A percentile compares a stretch with the other conserved stretches of the same genome.
Evolutionary conservation across 2,329 filamentous ascomycete genomes (phyloP).

Genomic region (Colletotrichum eremochloae): DNA sequence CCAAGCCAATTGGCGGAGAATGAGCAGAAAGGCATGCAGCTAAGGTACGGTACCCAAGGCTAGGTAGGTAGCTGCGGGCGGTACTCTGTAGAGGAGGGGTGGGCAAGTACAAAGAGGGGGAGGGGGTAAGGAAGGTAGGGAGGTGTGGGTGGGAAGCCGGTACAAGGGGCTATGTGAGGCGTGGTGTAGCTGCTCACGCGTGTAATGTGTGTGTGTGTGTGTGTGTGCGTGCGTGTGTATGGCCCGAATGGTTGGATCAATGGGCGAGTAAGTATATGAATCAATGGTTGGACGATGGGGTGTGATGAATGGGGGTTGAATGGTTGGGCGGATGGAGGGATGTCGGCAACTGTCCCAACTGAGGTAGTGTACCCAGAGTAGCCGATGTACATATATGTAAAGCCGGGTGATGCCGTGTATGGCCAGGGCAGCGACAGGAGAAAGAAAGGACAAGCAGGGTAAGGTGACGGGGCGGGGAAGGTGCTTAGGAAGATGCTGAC

Average conservation of each 20-base stretch:
- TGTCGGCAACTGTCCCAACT: constrained; percentile 16
- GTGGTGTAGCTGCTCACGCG: constrained; percentile 18
- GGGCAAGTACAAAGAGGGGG: constrained; percentile 27
- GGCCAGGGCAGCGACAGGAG: constrained; percentile 8
- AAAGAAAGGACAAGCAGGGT: constrained; percentile 1
- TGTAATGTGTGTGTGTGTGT: background rate
- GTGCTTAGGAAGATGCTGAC: constrained; percentile 7
- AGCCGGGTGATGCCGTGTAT: constrained; percentile 7
- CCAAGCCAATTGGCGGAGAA: constrained; percentile 58
- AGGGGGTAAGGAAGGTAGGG: constrained; percentile 11
- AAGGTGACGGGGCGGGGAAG: constrained; percentile 3
- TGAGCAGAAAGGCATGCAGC: constrained; percentile 61
- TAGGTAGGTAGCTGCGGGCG: constrained; percentile 12
- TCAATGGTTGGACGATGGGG: constrained; percentile 16
- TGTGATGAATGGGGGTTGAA: constrained; percentile 14
- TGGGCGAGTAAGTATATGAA: background rate
- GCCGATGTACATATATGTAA: constrained; percentile 13
- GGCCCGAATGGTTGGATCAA: constrained; percentile 20
- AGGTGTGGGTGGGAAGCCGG: constrained; percentile 18
- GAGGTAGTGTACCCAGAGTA: constrained; percentile 19
- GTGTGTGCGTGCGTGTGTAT: background rate
- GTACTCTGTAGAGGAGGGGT: constrained; percentile 27
- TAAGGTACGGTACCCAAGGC: constrained; percentile 49
- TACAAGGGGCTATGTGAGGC: constrained; percentile 8
- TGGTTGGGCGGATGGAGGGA: constrained; percentile 28